A percentile compares a stretch with the other conserved stretches of the same genome.
Conservation (phyloP, 306 rosid species). For the Rosa rugosa region DNA sequence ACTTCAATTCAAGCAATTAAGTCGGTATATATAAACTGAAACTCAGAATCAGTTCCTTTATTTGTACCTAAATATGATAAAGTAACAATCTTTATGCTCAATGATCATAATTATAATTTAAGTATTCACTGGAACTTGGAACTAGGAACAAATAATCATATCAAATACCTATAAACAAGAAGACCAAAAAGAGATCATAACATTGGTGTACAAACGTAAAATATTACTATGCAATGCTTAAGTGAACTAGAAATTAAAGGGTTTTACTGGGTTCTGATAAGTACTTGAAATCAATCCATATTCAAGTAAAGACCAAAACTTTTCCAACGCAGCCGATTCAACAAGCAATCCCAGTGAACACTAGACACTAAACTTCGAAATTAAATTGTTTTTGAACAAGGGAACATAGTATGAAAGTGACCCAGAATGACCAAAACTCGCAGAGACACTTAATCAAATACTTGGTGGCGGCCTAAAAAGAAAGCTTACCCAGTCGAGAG, state of each 20-base stretch:
- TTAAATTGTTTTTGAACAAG: neutral
- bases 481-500: slow-evolving; percentile 13
- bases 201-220: neutral
- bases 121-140: neutral
- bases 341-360: neutral
- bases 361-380: neutral
- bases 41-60: neutral
- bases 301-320: slow-evolving; percentile 4
- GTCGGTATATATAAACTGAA: neutral
- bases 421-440: neutral
- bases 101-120: neutral
- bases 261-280: neutral
- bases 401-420: neutral
- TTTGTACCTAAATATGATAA: neutral
- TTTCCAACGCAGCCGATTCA: neutral
- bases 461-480: neutral
- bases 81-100: neutral
- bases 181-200: neutral
- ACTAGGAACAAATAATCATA: neutral
- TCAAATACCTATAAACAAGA: neutral
- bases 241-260: neutral
- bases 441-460: slow-evolving; percentile 5
- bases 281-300: neutral
- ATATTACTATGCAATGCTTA: neutral
- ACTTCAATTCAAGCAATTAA: neutral